Evolutionary conservation across 2,329 filamentous ascomycete genomes (phyloP).

Genomic region (Calycina herbarum): DNA sequence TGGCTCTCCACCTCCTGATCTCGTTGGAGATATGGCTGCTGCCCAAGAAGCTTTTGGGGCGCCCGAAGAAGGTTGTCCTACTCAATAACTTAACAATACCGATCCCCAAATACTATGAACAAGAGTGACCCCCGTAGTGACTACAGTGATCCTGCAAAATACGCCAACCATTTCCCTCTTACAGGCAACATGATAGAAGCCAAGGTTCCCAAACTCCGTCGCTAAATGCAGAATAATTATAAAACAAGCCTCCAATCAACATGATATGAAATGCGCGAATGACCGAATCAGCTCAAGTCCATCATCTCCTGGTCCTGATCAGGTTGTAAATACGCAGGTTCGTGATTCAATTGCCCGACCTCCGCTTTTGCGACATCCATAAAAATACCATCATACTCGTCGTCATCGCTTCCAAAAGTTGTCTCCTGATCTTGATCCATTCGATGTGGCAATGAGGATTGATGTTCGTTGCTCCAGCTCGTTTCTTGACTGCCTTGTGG

Average conservation of each 20-base stretch:
- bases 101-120: constrained; percentile 15
- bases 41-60: constrained; percentile 70
- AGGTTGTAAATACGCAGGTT: constrained; percentile 28
- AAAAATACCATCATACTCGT: constrained; percentile 65
- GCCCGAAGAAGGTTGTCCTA: constrained; percentile 62
- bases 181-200: not conserved
- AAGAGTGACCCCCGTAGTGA: not conserved
- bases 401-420: constrained; percentile 48
- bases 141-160: constrained; percentile 3
- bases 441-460: not conserved
- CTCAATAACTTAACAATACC: constrained; percentile 48
- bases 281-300: constrained; percentile 27
- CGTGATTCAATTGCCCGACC: constrained; percentile 28
- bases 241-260: not conserved
- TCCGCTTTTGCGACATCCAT: constrained; percentile 60
- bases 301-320: constrained; percentile 33
- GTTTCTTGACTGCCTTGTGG: constrained; percentile 36
- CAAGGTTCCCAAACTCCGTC: constrained; percentile 16
- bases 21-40: constrained; percentile 86
- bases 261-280: not conserved
- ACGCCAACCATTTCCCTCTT: not conserved
- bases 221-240: constrained; percentile 8
- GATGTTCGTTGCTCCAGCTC: constrained; percentile 11
- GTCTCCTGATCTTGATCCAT: constrained; percentile 23
- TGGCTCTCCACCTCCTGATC: constrained; percentile 84